These are phyloP conservation scores for Fraxinus xanthoxyloides DNA, from an alignment of 305 asterid genomes.

Conservation along the genomic window DNA sequence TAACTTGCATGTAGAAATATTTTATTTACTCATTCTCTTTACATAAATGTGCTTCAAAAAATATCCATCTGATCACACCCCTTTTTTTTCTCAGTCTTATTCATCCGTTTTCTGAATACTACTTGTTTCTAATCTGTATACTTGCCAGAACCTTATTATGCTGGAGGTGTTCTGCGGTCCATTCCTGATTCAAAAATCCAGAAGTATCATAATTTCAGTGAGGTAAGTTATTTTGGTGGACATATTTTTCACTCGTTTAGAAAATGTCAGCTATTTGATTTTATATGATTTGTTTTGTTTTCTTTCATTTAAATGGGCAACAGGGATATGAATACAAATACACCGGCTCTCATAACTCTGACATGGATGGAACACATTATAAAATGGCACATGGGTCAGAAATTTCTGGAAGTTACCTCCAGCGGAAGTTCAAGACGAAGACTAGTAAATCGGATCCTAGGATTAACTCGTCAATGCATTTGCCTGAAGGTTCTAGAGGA, in stretches of 20 bases:
- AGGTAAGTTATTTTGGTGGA: constrained; percentile 38
- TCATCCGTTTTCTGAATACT: constrained; percentile 15
- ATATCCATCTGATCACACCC: not conserved
- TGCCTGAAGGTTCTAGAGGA: constrained; percentile 44
- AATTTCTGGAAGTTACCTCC: constrained; percentile 39
- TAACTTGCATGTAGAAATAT: not conserved
- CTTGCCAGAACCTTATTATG: constrained; percentile 36
- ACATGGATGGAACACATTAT: constrained; percentile 30
- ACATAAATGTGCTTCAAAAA: not conserved
- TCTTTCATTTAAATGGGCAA: constrained; percentile 18
- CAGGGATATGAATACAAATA: constrained; percentile 44
- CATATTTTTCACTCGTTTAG: not conserved
- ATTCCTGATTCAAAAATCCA: constrained; percentile 40
- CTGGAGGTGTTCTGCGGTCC: constrained; percentile 37
- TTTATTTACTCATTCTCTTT: not conserved
- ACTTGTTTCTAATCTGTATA: constrained; percentile 20
- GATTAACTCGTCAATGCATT: constrained; percentile 41
- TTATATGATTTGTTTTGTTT: not conserved
- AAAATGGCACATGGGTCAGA: constrained; percentile 36
- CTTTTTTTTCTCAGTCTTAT: not conserved
- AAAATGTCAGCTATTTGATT: not conserved
- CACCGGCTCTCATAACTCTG: constrained; percentile 29
- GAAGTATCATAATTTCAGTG: constrained; percentile 43
- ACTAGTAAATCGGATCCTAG: constrained; percentile 34
- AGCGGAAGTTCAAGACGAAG: constrained; percentile 35